Evolutionary conservation across 176 grass and related monocot species (phyloP), one percentile per base, ranked within the genome.

Genomic region (Hyparrhenia diplandra): DNA sequence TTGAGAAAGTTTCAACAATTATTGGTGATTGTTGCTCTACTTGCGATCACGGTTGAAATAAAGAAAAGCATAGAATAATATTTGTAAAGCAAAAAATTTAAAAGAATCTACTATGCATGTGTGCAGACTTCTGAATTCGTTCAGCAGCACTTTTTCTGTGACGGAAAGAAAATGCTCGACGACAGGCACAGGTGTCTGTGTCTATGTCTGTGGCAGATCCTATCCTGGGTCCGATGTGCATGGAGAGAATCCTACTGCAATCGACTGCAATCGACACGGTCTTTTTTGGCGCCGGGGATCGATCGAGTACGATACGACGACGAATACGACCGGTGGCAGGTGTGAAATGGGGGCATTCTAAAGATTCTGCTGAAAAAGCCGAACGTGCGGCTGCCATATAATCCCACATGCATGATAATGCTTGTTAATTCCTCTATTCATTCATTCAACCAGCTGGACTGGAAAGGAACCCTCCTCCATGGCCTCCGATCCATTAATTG

Each of bases 301-400:
- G 86, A 61, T 60, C 52, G 52, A 57, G 10, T 3, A 23, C 20
- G 17, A 54, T 8, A n/a, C 21, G 20, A 57, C 52, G 52, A 57
- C 52, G 52, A 57, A 57, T 57, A 57, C 52, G 52, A 2, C 52
- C 60, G 60, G 30, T 35, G 12, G 74, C 59, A 73, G 8, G 86
- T 83, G 80, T 88, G 80, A 88, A 88, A 74, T 0, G 74, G 35
- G 6, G 6, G 12, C 10, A 30, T 28, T 36, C 29, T 20, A 10
- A 55, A 65, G 67, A 73, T 83, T 88, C 86, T 78, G 66, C 66
- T 51, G 37, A 30, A 46, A n/a, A 31, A 24, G 30, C 8, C 1
- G 35, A 62, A 28, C 20, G 55, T 72, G 73, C 27, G 73, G 85
- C 32, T 21, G 41, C 72, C 54, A 21, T 35, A 17, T 58, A 73